These are phyloP conservation scores for Plectosphaerella plurivora DNA, from an alignment of 2,329 filamentous ascomycete genomes.

Conservation along the genomic window DNA sequence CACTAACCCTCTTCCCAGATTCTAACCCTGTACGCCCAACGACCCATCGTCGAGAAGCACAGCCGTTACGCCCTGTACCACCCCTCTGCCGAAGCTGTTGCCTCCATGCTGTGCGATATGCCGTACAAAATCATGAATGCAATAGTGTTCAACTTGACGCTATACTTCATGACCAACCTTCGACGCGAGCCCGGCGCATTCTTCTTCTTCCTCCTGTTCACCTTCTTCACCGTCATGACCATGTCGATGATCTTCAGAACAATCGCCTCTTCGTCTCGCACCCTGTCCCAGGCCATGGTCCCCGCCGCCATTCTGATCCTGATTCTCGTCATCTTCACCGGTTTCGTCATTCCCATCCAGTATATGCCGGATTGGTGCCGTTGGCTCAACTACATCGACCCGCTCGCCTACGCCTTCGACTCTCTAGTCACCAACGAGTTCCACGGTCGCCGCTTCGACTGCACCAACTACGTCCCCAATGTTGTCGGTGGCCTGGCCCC, in stretches of 20 bases:
- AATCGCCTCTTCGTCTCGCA: slow-evolving; percentile 72
- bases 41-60: slow-evolving; percentile 90
- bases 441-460: slow-evolving; percentile 54
- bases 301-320: slow-evolving; percentile 59
- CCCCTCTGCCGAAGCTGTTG: slow-evolving; percentile 80
- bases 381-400: slow-evolving; percentile 81
- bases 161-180: slow-evolving; percentile 88
- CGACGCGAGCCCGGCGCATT: slow-evolving; percentile 69
- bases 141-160: slow-evolving; percentile 70
- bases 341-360: slow-evolving; percentile 59
- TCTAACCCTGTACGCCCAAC: slow-evolving; percentile 79
- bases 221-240: slow-evolving; percentile 65
- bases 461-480: slow-evolving; percentile 41
- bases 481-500: slow-evolving; percentile 3
- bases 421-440: slow-evolving; percentile 83
- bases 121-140: slow-evolving; percentile 76
- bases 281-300: slow-evolving; percentile 60
- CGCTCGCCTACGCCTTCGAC: slow-evolving; percentile 77
- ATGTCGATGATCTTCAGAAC: slow-evolving; percentile 88
- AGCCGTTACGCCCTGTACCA: slow-evolving; percentile 83
- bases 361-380: slow-evolving; percentile 78
- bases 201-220: slow-evolving; percentile 81
- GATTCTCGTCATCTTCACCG: slow-evolving; percentile 65
- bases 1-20: slow-evolving; percentile 44
- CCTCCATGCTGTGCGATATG: slow-evolving; percentile 81